A percentile compares a stretch with the other conserved stretches of the same genome.
Evolutionary conservation across 140 eudicot species (phyloP).

Genomic region (Erigeron philadelphicus): DNA sequence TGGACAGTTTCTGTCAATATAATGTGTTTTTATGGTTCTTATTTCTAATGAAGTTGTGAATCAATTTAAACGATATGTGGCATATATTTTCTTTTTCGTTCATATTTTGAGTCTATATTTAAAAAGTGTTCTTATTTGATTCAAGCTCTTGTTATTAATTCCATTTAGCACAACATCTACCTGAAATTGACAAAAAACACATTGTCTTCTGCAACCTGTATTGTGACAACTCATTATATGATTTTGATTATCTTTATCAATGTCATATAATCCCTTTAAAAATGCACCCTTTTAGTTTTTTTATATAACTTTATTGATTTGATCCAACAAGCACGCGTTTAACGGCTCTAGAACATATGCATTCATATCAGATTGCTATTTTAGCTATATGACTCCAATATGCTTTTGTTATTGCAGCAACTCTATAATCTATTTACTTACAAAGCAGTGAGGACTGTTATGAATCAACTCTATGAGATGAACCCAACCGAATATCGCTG

Average conservation of each 20-base stretch:
- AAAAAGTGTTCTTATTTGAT: no score
- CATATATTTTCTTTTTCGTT: neutral
- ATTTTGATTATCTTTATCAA: neutral
- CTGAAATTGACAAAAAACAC: no score
- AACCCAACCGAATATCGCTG: constrained; percentile 80
- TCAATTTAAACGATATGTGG: neutral
- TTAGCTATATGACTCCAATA: constrained; percentile 8
- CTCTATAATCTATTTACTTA: constrained; percentile 74
- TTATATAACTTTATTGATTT: neutral
- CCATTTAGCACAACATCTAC: no score
- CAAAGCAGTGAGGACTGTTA: constrained; percentile 95
- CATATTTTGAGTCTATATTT: constrained; percentile 7
- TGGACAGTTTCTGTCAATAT: no score
- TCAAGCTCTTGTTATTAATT: no score
- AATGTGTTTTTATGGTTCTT: no score
- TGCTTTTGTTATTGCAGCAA: constrained; percentile 56
- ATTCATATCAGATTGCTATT: neutral
- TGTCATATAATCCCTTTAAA: neutral
- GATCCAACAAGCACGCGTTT: constrained; percentile 7
- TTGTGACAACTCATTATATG: no score
- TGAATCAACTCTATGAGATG: constrained; percentile 97
- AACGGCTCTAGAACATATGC: constrained; percentile 9
- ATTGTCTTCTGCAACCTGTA: no score
- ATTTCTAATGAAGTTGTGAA: neutral
- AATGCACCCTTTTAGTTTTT: neutral